phyloP scores from a whole-genome alignment of 257 asterid species.

The Plantago major region DNA sequence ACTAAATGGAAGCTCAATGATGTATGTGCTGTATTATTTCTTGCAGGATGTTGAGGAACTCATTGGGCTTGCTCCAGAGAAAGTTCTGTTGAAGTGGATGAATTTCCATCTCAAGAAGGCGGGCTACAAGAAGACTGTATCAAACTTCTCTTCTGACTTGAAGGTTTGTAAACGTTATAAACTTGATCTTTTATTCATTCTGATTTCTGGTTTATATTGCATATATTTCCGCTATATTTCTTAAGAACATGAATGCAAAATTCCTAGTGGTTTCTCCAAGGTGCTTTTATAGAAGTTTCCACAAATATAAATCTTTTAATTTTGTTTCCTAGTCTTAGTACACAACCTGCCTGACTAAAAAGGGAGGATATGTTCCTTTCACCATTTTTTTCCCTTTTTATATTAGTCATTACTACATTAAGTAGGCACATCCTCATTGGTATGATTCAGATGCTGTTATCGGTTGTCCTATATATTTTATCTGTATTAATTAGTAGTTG shows the following conservation, averaged over 20 bases:
- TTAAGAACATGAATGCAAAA: no score
- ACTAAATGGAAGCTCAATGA: slow-evolving; percentile 24
- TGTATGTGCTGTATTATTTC: slow-evolving; percentile 26
- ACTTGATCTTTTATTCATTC: slow-evolving; percentile 10
- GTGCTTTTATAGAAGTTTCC: no score
- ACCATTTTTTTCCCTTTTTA: neutral
- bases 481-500: neutral
- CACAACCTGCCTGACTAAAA: no score
- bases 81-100: slow-evolving; percentile 90
- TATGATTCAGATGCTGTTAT: slow-evolving; percentile 7
- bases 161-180: slow-evolving; percentile 45
- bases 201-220: slow-evolving; percentile 16
- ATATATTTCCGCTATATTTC: neutral
- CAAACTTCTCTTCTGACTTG: slow-evolving; percentile 88
- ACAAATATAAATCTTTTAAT: no score
- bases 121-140: slow-evolving; percentile 74
- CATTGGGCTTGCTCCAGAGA: slow-evolving; percentile 97
- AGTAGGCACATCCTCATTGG: slow-evolving; percentile 2
- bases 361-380: neutral
- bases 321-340: no score
- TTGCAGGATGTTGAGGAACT: slow-evolving; percentile 95
- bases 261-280: no score
- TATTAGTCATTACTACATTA: neutral
- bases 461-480: slow-evolving; percentile 15
- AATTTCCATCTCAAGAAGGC: slow-evolving; percentile 94